A percentile compares a stretch with the other conserved stretches of the same genome.
Conservation (phyloP, 768 basidiomycete genomes). For the Heimioporus sp. region DNA sequence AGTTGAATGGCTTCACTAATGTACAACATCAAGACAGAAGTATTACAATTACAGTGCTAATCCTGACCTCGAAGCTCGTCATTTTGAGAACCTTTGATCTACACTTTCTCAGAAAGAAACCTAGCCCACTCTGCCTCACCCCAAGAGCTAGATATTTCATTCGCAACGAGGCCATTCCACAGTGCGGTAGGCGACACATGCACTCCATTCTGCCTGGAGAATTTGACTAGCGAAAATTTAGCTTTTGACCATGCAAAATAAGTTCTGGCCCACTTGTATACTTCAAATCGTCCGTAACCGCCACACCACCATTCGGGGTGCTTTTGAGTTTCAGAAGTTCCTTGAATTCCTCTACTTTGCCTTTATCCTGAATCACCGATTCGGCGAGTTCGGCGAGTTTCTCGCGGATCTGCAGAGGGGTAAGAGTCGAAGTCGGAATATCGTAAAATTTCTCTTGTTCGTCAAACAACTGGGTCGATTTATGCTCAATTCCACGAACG, state of each 20-base stretch:
- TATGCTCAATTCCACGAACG: not conserved
- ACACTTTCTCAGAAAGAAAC: conserved; percentile 63
- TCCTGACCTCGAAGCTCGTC: no score
- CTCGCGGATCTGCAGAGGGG: conserved; percentile 70
- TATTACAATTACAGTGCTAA: no score
- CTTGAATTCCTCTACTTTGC: conserved; percentile 51
- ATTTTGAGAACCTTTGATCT: conserved; percentile 23
- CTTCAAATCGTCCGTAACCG: conserved; percentile 83
- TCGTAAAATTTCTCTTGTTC: conserved; percentile 79
- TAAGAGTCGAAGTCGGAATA: conserved; percentile 62
- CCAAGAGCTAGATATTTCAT: conserved; percentile 80
- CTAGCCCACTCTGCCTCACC: conserved; percentile 76
- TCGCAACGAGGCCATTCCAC: conserved; percentile 73
- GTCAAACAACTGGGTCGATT: conserved; percentile 62
- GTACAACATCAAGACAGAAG: no score
- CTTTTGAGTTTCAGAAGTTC: conserved; percentile 62
- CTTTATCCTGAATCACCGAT: conserved; percentile 45
- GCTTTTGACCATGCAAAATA: not conserved
- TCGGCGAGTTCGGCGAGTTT: conserved; percentile 64
- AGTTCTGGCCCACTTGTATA: conserved; percentile 64
- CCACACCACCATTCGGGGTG: conserved; percentile 76
- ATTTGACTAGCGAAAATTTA: conserved; percentile 62
- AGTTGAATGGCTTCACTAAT: no score
- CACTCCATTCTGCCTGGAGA: conserved; percentile 85
- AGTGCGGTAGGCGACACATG: conserved; percentile 87